A percentile compares a stretch with the other conserved stretches of the same genome.
phyloP scores from a whole-genome alignment of 129 eudicot species.

The Centrapalus pauciflorus region DNA sequence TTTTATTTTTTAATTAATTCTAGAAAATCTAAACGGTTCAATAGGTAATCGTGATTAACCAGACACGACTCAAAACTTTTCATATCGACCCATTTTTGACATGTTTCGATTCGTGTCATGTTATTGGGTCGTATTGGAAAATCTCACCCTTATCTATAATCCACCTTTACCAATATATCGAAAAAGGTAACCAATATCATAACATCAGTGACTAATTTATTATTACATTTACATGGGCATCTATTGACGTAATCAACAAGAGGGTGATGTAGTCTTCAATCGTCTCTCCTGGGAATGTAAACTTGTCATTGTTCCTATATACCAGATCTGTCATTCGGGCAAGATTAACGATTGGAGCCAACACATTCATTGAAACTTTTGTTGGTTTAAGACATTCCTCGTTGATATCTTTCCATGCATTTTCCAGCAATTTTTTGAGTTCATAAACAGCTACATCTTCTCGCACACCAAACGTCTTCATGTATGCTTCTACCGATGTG shows the following conservation, averaged over 20 bases:
- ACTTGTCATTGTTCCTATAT: constrained; percentile 13
- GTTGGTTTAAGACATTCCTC: constrained; percentile 19
- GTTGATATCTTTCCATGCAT: constrained; percentile 23
- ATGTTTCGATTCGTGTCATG: no score
- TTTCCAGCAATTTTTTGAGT: constrained; percentile 12
- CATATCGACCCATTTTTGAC: no score
- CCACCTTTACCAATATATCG: no score
- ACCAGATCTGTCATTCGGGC: constrained; percentile 18
- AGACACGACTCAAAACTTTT: no score
- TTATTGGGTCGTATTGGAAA: no score
- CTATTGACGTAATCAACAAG: constrained; percentile 1
- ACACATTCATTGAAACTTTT: constrained; percentile 15
- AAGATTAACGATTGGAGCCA: constrained; percentile 12
- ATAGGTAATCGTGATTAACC: no score
- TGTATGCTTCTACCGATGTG: constrained; percentile 1
- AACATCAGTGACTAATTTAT: no score
- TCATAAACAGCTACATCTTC: constrained; percentile 12
- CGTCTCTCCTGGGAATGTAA: background rate
- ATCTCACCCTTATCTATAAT: no score
- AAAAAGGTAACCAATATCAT: no score
- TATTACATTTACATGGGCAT: no score
- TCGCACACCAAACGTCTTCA: constrained; percentile 6
- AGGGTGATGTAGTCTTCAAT: constrained; percentile 7
- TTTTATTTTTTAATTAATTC: no score
- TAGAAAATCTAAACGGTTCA: no score